phyloP scores from a whole-genome alignment of 805 yeast species.

The Metschnikowia kunwiensis region DNA sequence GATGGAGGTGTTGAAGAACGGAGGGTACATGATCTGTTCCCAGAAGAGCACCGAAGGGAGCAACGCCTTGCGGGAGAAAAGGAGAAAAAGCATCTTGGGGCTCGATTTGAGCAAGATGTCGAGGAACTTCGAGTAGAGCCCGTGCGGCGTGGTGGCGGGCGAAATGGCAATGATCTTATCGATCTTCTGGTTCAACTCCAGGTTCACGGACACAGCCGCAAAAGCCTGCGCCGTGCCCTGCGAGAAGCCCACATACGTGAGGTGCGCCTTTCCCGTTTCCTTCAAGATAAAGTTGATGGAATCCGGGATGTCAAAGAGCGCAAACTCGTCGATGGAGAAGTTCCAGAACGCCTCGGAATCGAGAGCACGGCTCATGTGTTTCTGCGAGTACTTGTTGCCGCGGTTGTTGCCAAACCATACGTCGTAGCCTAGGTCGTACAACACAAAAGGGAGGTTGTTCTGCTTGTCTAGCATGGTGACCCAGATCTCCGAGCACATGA shows the following conservation, averaged over 20 bases:
- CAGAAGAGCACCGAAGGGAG: conserved; percentile 78
- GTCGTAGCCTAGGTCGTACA: conserved; percentile 82
- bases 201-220: conserved; percentile 70
- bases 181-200: conserved; percentile 54
- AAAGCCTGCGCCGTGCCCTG: conserved; percentile 95
- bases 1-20: conserved; percentile 66
- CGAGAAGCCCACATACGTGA: conserved; percentile 82
- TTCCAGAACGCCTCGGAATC: conserved; percentile 67
- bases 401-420: conserved; percentile 94
- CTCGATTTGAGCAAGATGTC: conserved; percentile 73
- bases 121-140: conserved; percentile 70
- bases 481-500: conserved; percentile 87
- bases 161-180: conserved; percentile 74
- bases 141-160: conserved; percentile 92
- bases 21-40: conserved; percentile 75
- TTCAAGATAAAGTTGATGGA: conserved; percentile 69
- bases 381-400: conserved; percentile 88
- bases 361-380: conserved; percentile 49
- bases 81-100: conserved; percentile 63
- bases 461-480: conserved; percentile 41
- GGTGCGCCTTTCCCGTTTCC: conserved; percentile 36
- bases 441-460: conserved; percentile 61
- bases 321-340: conserved; percentile 87
- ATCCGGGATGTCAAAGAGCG: conserved; percentile 84
- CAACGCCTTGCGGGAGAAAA: conserved; percentile 73